Percentiles rank a stretch among this genome's conserved stretches.
Conservation (phyloP, 768 basidiomycete genomes). For the Russula sp. region DNA sequence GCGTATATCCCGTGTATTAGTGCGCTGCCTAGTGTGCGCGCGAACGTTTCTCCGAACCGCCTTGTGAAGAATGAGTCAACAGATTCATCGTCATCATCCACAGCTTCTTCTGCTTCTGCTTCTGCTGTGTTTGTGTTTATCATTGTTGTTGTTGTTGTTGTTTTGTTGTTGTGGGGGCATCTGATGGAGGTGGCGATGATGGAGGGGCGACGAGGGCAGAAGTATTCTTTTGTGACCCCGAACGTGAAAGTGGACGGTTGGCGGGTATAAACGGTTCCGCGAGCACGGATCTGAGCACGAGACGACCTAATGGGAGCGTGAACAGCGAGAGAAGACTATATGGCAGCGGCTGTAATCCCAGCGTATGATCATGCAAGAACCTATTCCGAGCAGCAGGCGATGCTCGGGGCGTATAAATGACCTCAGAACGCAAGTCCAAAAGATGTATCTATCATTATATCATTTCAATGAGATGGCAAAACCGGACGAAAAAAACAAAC, state of each 20-base stretch:
- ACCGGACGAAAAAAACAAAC: too few species aligned
- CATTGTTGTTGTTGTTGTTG: too few species aligned
- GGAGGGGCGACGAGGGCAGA: too few species aligned
- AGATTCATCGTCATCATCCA: constrained; percentile 60
- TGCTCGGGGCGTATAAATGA: constrained; percentile 64
- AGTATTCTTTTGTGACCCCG: background rate
- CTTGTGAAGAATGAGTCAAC: constrained; percentile 74
- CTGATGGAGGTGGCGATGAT: background rate
- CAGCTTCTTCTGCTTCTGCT: background rate
- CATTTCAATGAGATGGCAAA: too few species aligned
- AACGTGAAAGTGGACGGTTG: constrained; percentile 3
- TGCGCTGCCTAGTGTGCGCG: constrained; percentile 69
- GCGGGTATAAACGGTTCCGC: constrained; percentile 51
- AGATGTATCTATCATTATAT: constrained; percentile 61
- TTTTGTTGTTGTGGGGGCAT: background rate
- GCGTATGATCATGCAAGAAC: constrained; percentile 50
- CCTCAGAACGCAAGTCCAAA: constrained; percentile 53
- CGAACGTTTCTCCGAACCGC: constrained; percentile 69
- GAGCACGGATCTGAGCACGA: constrained; percentile 54
- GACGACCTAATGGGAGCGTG: constrained; percentile 39
- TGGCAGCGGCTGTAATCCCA: constrained; percentile 54
- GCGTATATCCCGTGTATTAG: constrained; percentile 94
- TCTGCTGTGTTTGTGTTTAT: background rate
- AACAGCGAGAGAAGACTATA: constrained; percentile 42
- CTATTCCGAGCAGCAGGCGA: constrained; percentile 76